Base-by-base conservation (phyloP, 2,329 filamentous ascomycete species). In the Metarhizium robertsii region DNA sequence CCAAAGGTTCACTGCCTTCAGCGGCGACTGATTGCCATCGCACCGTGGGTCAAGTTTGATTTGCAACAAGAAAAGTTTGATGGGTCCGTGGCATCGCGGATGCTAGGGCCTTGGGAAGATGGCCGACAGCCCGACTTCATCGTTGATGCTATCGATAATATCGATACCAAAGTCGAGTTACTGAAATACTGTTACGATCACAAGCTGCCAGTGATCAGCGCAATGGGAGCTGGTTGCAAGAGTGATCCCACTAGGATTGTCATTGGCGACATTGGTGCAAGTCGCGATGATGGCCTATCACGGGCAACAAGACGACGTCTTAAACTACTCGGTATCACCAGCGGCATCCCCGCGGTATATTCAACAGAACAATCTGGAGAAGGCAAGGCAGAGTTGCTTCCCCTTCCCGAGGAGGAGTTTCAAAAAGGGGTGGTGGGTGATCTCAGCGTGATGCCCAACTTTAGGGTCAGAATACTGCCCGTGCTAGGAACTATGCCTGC, bases 101-200 rank as follows among this genome's bases (percentile, higher is more conserved):
- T 96, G 59, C 75, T 99, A 46, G 82, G 75, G 0, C 76, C 82
- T 0, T 91, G 90, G 85, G 71, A 73, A 46, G 76, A 71, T 5
- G 83, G 76, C 16, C 81, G 79, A 66, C 79, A 79, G 63, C 91
- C 92, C 1, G 87, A 92, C 64, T 99, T 86, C 65, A 84, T 99
- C n/a, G 83, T 99, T 40, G 94, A 99, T 71, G 95, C 92, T 25
- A 99, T 99, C 61, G 94, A 99, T 71, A 97, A 99, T 67, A 97
- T 99, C 59, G 90, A 96, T 53, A 95, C 90, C 54, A 99, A 99
- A 74, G 92, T 99, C 3, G 87, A 86, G 18, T 75, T 99, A 54
- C 77, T 99, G 45, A 85, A 90, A 64, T 95, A 95, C 73, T 99
- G 94, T 72, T 79, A 92, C 67, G 81, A 85, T 58, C 80, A 90